Evolutionary conservation across 1,139 yeast species (phyloP).

Genomic region (Yamadazyma jaroonii): DNA sequence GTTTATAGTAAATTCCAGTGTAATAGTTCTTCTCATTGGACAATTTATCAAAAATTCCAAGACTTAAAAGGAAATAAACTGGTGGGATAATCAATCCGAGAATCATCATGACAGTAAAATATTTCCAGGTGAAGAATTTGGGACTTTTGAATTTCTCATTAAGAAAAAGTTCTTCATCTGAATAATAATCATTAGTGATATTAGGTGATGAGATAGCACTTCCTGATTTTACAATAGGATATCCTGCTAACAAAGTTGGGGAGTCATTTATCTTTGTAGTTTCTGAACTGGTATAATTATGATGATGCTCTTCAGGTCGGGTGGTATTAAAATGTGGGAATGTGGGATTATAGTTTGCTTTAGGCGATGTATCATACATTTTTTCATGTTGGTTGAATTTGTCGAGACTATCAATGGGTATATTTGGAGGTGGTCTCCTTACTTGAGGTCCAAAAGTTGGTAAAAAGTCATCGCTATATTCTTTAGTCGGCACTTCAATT

Average conservation of each 20-base stretch:
- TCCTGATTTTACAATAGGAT: conserved; percentile 8
- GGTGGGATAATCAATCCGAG: conserved; percentile 36
- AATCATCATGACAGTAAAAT: conserved; percentile 22
- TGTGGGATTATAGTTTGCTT: background rate
- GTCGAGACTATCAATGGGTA: conserved; percentile 11
- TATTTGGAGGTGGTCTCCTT: conserved; percentile 16
- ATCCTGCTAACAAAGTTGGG: conserved; percentile 9
- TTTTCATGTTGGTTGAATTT: conserved; percentile 12
- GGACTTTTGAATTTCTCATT: conserved; percentile 4
- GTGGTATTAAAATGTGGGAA: background rate
- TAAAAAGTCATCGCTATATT: background rate
- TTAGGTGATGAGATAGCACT: conserved; percentile 1
- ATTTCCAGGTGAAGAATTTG: conserved; percentile 17
- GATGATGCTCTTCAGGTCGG: background rate
- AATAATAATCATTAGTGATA: conserved; percentile 1
- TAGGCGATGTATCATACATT: conserved; percentile 8
- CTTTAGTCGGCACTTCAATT: conserved; percentile 2
- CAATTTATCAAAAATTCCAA: conserved; percentile 34
- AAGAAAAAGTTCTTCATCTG: conserved; percentile 1
- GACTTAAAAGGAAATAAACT: conserved; percentile 26
- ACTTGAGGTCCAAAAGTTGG: conserved; percentile 1
- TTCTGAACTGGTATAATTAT: conserved; percentile 1
- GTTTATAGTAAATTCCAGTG: conserved; percentile 20
- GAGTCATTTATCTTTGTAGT: background rate
- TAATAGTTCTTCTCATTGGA: conserved; percentile 14